Conservation (phyloP, 345 rosid species). For the Rubroshorea leprosula region DNA sequence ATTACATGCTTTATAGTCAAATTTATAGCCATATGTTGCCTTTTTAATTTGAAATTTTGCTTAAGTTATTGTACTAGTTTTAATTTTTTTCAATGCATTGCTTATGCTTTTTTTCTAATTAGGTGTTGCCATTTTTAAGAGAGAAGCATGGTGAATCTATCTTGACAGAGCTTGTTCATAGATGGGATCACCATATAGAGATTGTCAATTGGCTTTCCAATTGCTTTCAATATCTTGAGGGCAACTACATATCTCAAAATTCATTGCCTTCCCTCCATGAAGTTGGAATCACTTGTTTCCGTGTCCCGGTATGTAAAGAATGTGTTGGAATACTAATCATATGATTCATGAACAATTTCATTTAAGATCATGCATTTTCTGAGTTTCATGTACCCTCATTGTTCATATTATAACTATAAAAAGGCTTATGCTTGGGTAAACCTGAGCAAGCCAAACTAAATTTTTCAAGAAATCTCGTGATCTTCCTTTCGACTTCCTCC, state of each 20-base stretch:
- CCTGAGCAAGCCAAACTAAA: too few species aligned
- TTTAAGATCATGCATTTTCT: too few species aligned
- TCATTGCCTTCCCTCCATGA: conserved; percentile 35
- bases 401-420: too few species aligned
- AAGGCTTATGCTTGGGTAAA: too few species aligned
- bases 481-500: too few species aligned
- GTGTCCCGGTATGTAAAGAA: conserved; percentile 14
- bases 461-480: too few species aligned
- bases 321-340: too few species aligned
- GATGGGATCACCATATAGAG: conserved; percentile 47
- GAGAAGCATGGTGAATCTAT: conserved; percentile 42
- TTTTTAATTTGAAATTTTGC: neutral
- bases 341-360: too few species aligned
- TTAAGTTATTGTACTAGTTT: neutral
- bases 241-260: conserved; percentile 33
- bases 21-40: too few species aligned
- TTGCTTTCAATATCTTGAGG: conserved; percentile 46
- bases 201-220: conserved; percentile 51
- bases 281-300: conserved; percentile 36
- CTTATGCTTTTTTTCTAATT: neutral
- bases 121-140: conserved; percentile 39
- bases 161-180: conserved; percentile 44
- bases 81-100: neutral
- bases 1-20: too few species aligned
- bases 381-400: too few species aligned